Percentiles rank a stretch among this genome's conserved stretches.
Evolutionary conservation across 371 early-diverging fungal genomes (phyloP).

Genomic region (Apophysomyces sp.): DNA sequence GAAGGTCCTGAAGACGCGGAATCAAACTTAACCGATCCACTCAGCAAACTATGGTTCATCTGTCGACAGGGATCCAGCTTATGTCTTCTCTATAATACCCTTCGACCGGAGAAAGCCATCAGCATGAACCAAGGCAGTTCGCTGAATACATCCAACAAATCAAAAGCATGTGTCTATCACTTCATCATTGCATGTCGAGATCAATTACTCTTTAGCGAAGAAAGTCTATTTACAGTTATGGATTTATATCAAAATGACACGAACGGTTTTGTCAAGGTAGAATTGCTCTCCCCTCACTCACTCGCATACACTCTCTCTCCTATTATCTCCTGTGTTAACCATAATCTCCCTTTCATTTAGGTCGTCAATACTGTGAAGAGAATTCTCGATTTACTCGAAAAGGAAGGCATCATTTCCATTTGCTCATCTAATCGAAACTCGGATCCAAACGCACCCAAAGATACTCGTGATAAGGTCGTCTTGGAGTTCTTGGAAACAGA

Average conservation of each 20-base stretch:
- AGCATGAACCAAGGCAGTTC: constrained; percentile 50
- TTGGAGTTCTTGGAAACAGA: constrained; percentile 36
- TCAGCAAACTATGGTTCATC: constrained; percentile 83
- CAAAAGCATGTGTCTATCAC: constrained; percentile 77
- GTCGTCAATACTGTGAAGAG: constrained; percentile 9
- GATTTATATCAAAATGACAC: constrained; percentile 93
- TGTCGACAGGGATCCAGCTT: constrained; percentile 89
- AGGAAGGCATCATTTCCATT: background rate
- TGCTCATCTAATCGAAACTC: background rate
- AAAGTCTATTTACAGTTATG: constrained; percentile 79
- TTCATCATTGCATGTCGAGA: constrained; percentile 73
- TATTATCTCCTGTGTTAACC: background rate
- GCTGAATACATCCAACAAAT: constrained; percentile 56
- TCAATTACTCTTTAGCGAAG: constrained; percentile 66
- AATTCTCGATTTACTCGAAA: background rate
- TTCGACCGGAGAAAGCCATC: constrained; percentile 57
- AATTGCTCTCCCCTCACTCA: background rate
- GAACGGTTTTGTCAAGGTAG: constrained; percentile 91
- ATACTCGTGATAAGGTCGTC: constrained; percentile 85
- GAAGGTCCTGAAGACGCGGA: constrained; percentile 5
- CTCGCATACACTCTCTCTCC: background rate
- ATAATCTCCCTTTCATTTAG: background rate
- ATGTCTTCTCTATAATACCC: constrained; percentile 77
- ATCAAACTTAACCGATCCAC: constrained; percentile 57
- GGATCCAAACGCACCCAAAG: constrained; percentile 53